Evolutionary conservation across 129 eudicot genomes (phyloP), one percentile per base, ranked within the genome.

Genomic region (Flaveria robusta): DNA sequence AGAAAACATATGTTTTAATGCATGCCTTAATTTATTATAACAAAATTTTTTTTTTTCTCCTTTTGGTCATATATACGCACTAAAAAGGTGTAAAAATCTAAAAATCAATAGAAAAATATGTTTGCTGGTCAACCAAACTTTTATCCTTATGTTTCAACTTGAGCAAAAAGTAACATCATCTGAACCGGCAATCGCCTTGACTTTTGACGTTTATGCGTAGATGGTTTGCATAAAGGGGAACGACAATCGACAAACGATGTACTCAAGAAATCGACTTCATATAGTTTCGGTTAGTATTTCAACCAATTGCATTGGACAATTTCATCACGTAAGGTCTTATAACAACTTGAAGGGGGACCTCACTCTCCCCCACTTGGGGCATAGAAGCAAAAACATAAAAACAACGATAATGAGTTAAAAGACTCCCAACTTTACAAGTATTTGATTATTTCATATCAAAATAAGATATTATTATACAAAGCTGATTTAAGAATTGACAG

Each of bases 311-410:
- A 39, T 42, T 62, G 71, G 47, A 74, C 71, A 75, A 64, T 64
- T 75, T 75, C 42, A 75, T 18, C 63, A 75, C 79, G 79, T 65
- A 75, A 75, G 46, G 42, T 74, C 46, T 39, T 39, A 43, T 43
- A 60, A 58, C 50, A 22, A 74, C 26, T 51, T 9, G 26, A 22
- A 70, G 59, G 60, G 70, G 79, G 62, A n/a, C 58, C 31, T 43
- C 18, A 60, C 62, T 74, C 79, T 62, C 79, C 79, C 60, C 79
- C 60, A 74, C 79, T 74, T 74, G 71, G 60, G 26, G 70, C 78
- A 74, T 62, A 43, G 71, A 45, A 74, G 71, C 71, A 62, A 74
- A 45, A 46, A 20, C 31, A 62, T 23, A 45, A 45, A 24, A 74
- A 3, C 49, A 74, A 24, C 66, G 24, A 46, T 58, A 16, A 19